These are phyloP conservation scores for Phylloporus sp. DNA, from an alignment of 768 basidiomycete species.

Conservation along the genomic window DNA sequence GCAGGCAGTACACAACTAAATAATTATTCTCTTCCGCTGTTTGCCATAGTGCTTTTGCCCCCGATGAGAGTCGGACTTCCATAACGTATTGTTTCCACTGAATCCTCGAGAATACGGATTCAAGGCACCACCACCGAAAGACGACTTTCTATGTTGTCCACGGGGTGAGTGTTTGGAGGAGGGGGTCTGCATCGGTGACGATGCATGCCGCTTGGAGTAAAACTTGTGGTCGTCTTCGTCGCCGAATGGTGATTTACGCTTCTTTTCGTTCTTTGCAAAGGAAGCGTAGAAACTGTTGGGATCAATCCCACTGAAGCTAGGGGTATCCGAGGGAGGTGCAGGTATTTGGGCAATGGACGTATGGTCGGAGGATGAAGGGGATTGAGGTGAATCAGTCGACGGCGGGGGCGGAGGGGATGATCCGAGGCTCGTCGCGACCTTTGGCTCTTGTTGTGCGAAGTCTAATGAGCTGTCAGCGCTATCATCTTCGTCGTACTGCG, in stretches of 20 bases:
- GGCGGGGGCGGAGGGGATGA: constrained; percentile 31
- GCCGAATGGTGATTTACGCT: constrained; percentile 39
- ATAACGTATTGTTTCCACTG: constrained; percentile 34
- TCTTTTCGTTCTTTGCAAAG: constrained; percentile 27
- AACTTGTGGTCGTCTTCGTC: constrained; percentile 27
- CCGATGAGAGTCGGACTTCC: constrained; percentile 20
- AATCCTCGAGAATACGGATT: constrained; percentile 38
- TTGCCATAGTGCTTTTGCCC: constrained; percentile 29
- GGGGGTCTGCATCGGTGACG: constrained; percentile 19
- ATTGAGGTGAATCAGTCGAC: constrained; percentile 32
- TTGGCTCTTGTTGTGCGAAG: constrained; percentile 13
- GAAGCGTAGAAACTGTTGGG: constrained; percentile 40
- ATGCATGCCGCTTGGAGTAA: constrained; percentile 16
- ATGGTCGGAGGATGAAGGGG: constrained; percentile 30
- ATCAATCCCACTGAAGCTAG: constrained; percentile 24
- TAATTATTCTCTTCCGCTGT: constrained; percentile 34
- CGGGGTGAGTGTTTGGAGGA: constrained; percentile 22
- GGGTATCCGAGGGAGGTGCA: constrained; percentile 16
- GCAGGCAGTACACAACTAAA: constrained; percentile 27
- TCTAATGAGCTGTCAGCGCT: constrained; percentile 26
- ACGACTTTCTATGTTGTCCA: constrained; percentile 25
- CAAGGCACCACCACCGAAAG: constrained; percentile 27
- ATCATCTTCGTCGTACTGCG: constrained; percentile 42
- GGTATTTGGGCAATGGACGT: constrained; percentile 18
- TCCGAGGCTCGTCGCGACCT: constrained; percentile 18